Evolutionary conservation across 306 rosid genomes (phyloP), one percentile per base, ranked within the genome.

Genomic region (Carpinus fangiana): DNA sequence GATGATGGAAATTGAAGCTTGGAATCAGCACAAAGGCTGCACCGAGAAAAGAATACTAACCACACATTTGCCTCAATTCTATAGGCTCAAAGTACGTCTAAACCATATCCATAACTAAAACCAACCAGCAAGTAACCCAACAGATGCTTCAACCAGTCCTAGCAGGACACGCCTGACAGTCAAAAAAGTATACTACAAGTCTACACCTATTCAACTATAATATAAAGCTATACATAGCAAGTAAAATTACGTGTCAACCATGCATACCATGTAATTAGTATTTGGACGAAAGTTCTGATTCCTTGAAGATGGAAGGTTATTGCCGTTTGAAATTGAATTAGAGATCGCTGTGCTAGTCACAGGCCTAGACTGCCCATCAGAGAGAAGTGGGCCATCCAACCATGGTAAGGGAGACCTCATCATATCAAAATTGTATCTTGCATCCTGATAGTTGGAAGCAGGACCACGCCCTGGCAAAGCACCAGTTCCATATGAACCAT

Each of bases 281-380:
- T 85, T 89, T 0, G 99, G 98, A 14, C 91, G 97, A 73, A 47
- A 91, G 48, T 80, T 85, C 67, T 89, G 94, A 88, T 87, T 95
- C 90, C 99, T 90, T 3, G 89, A 86, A 17, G 93, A 87, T 2
- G 78, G 70, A 57, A 72, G 8, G 12, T 79, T 82, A 78, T 82
- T 86, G 64, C 93, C 93, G 68, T 84, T 77, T 6, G 93, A 78
- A 72, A 90, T 79, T 54, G 97, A 81, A 20, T 96, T 84, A 3
- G 90, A 74, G 1, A 88, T 80, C 18, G 90, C 46, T 23, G 97
- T 20, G 86, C 88, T 87, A 21, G 81, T 78, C 55, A 86, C 87
- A 12, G 95, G 91, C 81, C 96, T 87, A n/a, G 89, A 87, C 80
- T 95, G 98, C 89, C 97, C 92, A 70, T 94, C 97, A 36, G 98